Evolutionary conservation across 164 flowering plant species (phyloP).

Genomic region (Macadamia integrifolia): DNA sequence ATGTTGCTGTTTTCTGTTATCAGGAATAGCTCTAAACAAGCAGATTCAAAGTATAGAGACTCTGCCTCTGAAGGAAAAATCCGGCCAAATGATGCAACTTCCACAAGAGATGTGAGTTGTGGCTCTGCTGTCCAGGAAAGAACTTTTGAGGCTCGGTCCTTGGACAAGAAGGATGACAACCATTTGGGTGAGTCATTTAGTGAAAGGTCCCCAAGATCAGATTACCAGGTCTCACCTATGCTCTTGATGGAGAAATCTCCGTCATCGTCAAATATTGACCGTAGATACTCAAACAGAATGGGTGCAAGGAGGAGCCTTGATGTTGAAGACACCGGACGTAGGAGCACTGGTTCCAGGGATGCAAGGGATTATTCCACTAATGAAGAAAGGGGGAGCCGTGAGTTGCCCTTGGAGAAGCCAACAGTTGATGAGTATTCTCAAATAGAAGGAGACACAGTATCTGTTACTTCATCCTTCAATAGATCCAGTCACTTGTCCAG

Average conservation of each 20-base stretch:
- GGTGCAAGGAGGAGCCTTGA: constrained; percentile 50
- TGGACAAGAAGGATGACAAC: constrained; percentile 42
- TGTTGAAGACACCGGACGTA: constrained; percentile 55
- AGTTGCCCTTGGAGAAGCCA: constrained; percentile 33
- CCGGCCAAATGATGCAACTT: constrained; percentile 16
- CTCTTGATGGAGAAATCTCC: constrained; percentile 53
- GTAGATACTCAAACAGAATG: constrained; percentile 38
- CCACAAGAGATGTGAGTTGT: constrained; percentile 27
- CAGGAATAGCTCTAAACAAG: constrained; percentile 40
- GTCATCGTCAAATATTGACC: constrained; percentile 51
- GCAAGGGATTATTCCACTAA: constrained; percentile 36
- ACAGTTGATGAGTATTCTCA: constrained; percentile 40
- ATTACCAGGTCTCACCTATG: constrained; percentile 45
- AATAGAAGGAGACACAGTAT: constrained; percentile 40
- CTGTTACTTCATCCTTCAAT: constrained; percentile 38
- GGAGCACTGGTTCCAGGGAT: constrained; percentile 45
- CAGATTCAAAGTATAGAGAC: constrained; percentile 37
- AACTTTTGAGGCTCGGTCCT: constrained; percentile 25
- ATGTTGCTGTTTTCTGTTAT: not conserved
- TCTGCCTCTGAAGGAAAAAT: constrained; percentile 35
- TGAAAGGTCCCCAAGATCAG: constrained; percentile 47
- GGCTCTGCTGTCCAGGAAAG: constrained; percentile 28
- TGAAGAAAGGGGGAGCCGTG: constrained; percentile 51
- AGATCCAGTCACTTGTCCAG: constrained; percentile 31
- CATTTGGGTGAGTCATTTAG: constrained; percentile 31